These are phyloP conservation scores for Trametes maxima DNA, from an alignment of 768 basidiomycete species.

Conservation along the genomic window DNA sequence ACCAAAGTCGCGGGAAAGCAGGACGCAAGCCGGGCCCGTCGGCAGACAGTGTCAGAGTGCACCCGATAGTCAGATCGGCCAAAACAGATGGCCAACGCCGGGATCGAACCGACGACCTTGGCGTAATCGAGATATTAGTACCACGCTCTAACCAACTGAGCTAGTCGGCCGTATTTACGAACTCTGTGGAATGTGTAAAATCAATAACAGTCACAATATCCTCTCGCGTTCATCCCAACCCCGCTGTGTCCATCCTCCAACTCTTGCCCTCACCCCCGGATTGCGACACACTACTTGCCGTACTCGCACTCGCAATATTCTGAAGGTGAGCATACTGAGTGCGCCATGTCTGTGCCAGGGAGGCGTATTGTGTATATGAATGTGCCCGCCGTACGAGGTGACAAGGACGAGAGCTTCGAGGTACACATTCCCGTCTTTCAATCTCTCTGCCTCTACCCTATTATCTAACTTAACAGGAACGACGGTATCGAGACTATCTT, in stretches of 20 bases:
- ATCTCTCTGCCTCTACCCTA: neutral
- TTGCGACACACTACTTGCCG: neutral
- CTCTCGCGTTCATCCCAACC: too few species aligned
- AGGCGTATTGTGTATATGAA: conserved; percentile 24
- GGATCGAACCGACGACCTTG: conserved; percentile 30
- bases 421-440: conserved; percentile 14
- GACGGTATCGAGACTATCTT: conserved; percentile 57
- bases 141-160: conserved; percentile 95
- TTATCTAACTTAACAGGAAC: conserved; percentile 44
- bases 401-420: conserved; percentile 30
- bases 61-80: too few species aligned
- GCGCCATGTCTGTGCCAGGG: neutral
- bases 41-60: too few species aligned
- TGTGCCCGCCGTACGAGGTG: conserved; percentile 20
- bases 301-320: neutral
- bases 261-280: too few species aligned
- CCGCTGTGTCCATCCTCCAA: too few species aligned
- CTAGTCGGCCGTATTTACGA: conserved; percentile 72
- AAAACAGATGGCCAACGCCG: conserved; percentile 24
- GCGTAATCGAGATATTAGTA: conserved; percentile 55
- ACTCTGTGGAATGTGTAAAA: too few species aligned
- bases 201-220: too few species aligned
- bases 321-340: neutral
- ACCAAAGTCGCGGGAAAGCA: too few species aligned
- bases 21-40: too few species aligned